Evolutionary conservation across 1,284 basidiomycete species (phyloP), one percentile per base, ranked within the genome.

Genomic region (Leccinum fallax): DNA sequence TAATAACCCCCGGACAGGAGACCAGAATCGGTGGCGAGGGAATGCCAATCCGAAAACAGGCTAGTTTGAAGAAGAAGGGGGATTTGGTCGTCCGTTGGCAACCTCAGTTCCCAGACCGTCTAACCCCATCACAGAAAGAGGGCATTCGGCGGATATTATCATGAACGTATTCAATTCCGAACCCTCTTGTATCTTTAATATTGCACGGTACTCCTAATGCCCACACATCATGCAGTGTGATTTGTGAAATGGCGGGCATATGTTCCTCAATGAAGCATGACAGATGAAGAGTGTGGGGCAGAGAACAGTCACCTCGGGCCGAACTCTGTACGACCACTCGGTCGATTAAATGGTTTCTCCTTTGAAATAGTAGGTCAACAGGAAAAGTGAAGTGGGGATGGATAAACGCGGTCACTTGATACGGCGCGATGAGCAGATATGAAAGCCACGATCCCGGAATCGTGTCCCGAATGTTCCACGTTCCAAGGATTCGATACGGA

Each of bases 11-110:
- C 1, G 89, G 87, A 4, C 84, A 89, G 76, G 85, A 90, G 73
- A 92, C 87, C 13, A 82, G 80, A 28, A 77, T 97, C 5, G 58
- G 79, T 2, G 90, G 87, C 2, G 93, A 96, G 76, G 96, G 95
- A 13, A 97, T 97, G 95, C 94, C 95, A 2, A 87, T 95, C 48
- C 83, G 93, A 61, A 94, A 93, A 76, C 89, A 89, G 59, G 88
- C 87, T n/a, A 81, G 80, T 55, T 79, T 80, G 59, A 86, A 84
- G 79, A 85, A 81, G 67, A 92, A 91, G 77, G 95, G 95, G 1
- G 93, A 97, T 77, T 75, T 97, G 58, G 80, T 92, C 54, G 83
- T 97, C 55, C 85, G 84, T 63, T 94, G 93, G 90, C 88, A 95
- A 59, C 84, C 97, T 28, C 80, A 85, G 34, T 97, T 97, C 84